A percentile compares a stretch with the other conserved stretches of the same genome.
Evolutionary conservation across 805 yeast genomes (phyloP).

Genomic region (Ogataea pini): DNA sequence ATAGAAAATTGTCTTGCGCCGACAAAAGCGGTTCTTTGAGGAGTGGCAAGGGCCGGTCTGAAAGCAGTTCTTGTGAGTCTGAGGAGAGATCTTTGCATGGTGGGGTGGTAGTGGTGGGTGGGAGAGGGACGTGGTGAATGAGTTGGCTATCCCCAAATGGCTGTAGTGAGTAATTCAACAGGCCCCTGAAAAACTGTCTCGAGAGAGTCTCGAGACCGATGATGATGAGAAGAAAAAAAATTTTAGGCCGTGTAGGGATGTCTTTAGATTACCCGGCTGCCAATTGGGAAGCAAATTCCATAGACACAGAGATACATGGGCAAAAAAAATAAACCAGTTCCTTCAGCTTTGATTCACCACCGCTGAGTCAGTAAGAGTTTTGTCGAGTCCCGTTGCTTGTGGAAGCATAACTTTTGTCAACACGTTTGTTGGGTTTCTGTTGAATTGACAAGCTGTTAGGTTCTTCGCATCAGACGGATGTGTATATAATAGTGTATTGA

Average conservation of each 20-base stretch:
- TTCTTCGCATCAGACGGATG: conserved; percentile 8
- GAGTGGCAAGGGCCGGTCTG: conserved; percentile 13
- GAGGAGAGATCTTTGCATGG: conserved; percentile 32
- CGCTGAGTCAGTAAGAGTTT: not conserved
- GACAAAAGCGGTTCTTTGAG: not conserved
- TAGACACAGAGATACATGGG: not conserved
- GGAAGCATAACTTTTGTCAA: conserved; percentile 3
- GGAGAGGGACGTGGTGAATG: too few relatives aligned
- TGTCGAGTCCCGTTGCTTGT: conserved; percentile 4
- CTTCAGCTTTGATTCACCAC: not conserved
- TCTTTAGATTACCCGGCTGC: not conserved
- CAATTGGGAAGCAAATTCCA: not conserved
- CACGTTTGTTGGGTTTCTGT: not conserved
- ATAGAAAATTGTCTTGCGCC: conserved; percentile 27
- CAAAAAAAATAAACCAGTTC: not conserved
- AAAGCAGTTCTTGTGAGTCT: conserved; percentile 23
- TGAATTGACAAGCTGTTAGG: not conserved
- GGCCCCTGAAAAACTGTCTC: not conserved
- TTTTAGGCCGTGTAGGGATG: conserved; percentile 3
- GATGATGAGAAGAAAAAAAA: not conserved
- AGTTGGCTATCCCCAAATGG: too few relatives aligned
- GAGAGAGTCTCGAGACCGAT: not conserved
- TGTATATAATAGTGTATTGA: conserved; percentile 10
- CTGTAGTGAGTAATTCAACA: too few relatives aligned
- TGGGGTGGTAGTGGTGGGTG: too few relatives aligned